Percentiles rank a stretch among this genome's conserved stretches.
phyloP scores from a whole-genome alignment of 352 stramenopile genomes.

The Globisporangium apiculatum region DNA sequence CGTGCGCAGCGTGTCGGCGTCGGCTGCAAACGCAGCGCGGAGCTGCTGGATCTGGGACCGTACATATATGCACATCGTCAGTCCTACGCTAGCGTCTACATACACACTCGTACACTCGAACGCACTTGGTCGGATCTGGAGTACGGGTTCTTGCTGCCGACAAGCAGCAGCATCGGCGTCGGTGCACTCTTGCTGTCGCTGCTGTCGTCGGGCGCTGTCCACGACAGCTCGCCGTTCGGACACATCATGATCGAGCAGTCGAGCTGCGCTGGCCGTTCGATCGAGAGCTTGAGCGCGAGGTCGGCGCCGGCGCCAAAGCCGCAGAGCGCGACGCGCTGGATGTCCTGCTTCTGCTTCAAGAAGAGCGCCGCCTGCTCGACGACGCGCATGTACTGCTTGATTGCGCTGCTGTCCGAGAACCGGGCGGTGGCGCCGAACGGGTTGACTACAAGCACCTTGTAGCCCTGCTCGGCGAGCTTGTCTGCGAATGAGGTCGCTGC shows the following conservation, averaged over 20 bases:
- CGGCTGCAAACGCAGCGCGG: conserved; percentile 23
- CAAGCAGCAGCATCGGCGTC: conserved; percentile 51
- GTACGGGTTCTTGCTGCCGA: conserved; percentile 60
- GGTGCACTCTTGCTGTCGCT: conserved; percentile 6
- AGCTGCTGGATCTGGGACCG: conserved; percentile 43
- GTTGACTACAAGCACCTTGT: conserved; percentile 79
- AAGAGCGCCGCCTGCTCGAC: conserved; percentile 45
- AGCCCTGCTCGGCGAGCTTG: conserved; percentile 82
- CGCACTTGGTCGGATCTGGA: conserved; percentile 55
- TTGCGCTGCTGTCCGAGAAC: conserved; percentile 5
- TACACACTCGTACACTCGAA: conserved; percentile 2
- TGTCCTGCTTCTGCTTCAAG: conserved; percentile 60
- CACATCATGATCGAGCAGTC: conserved; percentile 73
- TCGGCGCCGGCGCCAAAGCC: conserved; percentile 64
- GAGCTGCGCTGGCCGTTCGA: conserved; percentile 28
- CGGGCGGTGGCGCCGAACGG: conserved; percentile 20
- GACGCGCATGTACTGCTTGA: conserved; percentile 19
- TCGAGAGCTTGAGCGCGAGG: conserved; percentile 52
- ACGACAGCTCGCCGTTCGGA: conserved; percentile 42
- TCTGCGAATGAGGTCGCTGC: conserved; percentile 73
- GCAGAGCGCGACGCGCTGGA: conserved; percentile 67
- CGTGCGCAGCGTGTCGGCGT: conserved; percentile 20
- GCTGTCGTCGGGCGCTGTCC: conserved; percentile 11
- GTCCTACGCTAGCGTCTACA: no score
- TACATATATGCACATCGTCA: no score